Evolutionary conservation across 2,329 filamentous ascomycete species (phyloP), one percentile per base, ranked within the genome.

Genomic region (Pyrenophora graminea): DNA sequence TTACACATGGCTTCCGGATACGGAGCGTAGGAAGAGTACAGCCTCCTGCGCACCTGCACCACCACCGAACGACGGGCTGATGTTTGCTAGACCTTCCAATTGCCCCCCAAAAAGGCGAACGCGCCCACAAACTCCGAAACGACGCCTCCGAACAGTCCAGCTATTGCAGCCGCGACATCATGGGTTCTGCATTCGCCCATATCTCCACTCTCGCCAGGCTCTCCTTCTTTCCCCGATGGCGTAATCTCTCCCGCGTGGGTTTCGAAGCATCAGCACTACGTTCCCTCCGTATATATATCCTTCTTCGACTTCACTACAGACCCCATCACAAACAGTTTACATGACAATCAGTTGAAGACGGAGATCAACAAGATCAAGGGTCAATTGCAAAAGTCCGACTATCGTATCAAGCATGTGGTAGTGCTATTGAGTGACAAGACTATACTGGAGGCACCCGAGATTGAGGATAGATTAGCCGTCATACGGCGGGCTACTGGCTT

Each of bases 181-280:
- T 76, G 74, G 52, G 77, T 85, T n/a, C 77, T 96, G 4, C 93
- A 97, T 73, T 97, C 94, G 10, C 90, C 92, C 1, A 85, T 96
- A 60, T 97, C 94, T 2, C 94, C 93, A 1, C 80, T 97, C 25
- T 94, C 89, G 33, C 91, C 92, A 3, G 82, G 82, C 6, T 96
- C 93, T 6, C 80, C 85, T 2, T 81, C 95, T 2, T 97, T 94
- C 68, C 92, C 93, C 6, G 94, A 97, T 74, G 94, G 93, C 4
- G 78, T 97, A 51, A 85, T 97, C 70, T 85, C 91, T 53, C 82
- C 87, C 17, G 76, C 84, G 54, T 99, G 93, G 93, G 80, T 96
- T 47, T 83, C 84, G 53, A 99, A 97, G 71, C 93, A 97, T 70
- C 92, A 96, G 68, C 80, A 88, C 44, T 79, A 91, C 15, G 81